Percentiles rank a stretch among this genome's conserved stretches.
Evolutionary conservation across 2,329 filamentous ascomycete species (phyloP).

Genomic region (Colletotrichum siamense): DNA sequence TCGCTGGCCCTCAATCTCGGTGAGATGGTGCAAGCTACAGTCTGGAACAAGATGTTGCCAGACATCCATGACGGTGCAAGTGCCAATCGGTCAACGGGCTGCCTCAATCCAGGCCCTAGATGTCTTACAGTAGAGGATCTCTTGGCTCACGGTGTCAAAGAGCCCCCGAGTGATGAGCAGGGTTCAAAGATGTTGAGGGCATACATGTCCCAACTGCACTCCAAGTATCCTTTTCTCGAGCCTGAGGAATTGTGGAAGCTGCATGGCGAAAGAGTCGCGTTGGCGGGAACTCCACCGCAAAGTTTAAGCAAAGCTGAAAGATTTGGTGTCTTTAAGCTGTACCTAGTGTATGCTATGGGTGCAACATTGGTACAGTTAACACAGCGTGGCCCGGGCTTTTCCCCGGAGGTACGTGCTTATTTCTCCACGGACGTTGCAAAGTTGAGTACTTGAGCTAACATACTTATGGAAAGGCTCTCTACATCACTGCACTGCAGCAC

Average conservation of each 20-base stretch:
- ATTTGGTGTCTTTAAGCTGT: constrained; percentile 55
- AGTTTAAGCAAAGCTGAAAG: constrained; percentile 27
- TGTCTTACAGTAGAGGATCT: constrained; percentile 44
- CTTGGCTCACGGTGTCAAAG: constrained; percentile 42
- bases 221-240: constrained; percentile 55
- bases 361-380: constrained; percentile 53
- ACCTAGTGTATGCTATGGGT: constrained; percentile 57
- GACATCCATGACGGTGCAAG: constrained; percentile 3
- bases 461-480: constrained; percentile 42
- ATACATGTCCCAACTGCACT: constrained; percentile 51
- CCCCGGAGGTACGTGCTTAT: constrained; percentile 41
- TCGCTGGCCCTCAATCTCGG: constrained; percentile 54
- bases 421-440: background rate
- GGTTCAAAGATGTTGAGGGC: constrained; percentile 47
- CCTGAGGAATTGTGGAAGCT: constrained; percentile 47
- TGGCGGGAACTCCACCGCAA: constrained; percentile 37
- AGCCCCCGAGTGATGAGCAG: constrained; percentile 51
- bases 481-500: constrained; percentile 53
- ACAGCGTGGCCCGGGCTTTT: constrained; percentile 39
- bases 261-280: constrained; percentile 42
- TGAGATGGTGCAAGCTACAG: constrained; percentile 58
- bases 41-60: constrained; percentile 56
- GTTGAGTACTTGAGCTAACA: background rate
- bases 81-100: constrained; percentile 5
- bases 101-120: background rate